Evolutionary conservation across 306 rosid genomes (phyloP).

Genomic region (Rubus idaeus): DNA sequence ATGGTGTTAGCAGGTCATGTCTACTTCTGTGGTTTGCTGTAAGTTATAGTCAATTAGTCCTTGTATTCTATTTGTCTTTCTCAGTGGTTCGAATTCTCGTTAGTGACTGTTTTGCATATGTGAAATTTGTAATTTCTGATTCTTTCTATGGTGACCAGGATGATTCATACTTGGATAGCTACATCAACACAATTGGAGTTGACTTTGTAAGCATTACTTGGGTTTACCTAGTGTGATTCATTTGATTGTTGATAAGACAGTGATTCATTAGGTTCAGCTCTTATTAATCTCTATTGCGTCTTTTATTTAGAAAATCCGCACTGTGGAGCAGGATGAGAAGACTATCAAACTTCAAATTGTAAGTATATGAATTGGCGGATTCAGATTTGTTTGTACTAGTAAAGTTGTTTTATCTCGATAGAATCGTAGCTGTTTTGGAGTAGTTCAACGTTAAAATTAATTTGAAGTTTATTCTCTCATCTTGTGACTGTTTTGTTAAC

Average conservation of each 20-base stretch:
- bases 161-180: constrained; percentile 98
- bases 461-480: not conserved
- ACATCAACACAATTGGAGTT: constrained; percentile 98
- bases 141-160: constrained; percentile 50
- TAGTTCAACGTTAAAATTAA: not conserved
- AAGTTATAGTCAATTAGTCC: constrained; percentile 34
- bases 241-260: not conserved
- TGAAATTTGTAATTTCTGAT: constrained; percentile 15
- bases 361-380: constrained; percentile 22
- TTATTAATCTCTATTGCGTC: constrained; percentile 26
- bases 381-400: not conserved
- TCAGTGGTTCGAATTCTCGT: not conserved
- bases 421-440: not conserved
- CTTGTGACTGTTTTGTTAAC: not conserved
- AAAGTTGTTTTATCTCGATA: not conserved
- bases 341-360: constrained; percentile 93
- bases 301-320: constrained; percentile 77
- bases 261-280: constrained; percentile 11
- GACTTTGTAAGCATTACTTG: constrained; percentile 77
- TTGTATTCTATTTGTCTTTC: not conserved
- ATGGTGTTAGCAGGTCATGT: constrained; percentile 99
- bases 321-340: constrained; percentile 93
- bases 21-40: constrained; percentile 99
- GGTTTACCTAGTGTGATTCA: not conserved
- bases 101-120: not conserved